These are phyloP conservation scores for Priceomyces haplophilus DNA, from an alignment of 805 yeast genomes.

Conservation along the genomic window DNA sequence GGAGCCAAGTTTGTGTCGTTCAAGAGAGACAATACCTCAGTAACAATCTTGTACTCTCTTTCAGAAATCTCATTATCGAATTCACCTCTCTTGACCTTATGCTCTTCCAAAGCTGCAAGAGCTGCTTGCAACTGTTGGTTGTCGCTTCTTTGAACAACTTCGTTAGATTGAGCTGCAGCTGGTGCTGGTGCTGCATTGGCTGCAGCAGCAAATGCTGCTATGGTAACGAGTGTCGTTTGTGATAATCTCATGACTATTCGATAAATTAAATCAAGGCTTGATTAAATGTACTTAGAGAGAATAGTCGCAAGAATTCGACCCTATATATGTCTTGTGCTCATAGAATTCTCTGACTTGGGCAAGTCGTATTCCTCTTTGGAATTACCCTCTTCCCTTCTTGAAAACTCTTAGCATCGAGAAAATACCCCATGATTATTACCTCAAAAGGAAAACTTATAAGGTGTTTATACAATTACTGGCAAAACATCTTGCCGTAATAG, in stretches of 20 bases:
- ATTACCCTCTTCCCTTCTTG: not conserved
- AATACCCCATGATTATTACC: not conserved
- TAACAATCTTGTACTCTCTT: conserved; percentile 40
- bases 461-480: not conserved
- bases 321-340: conserved; percentile 1
- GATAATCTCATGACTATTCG: conserved; percentile 27
- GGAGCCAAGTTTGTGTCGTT: conserved; percentile 38
- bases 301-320: not conserved
- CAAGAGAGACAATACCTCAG: conserved; percentile 36
- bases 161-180: conserved; percentile 6
- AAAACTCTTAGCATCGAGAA: not conserved
- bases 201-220: conserved; percentile 24
- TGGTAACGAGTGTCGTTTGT: conserved; percentile 26
- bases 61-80: conserved; percentile 24
- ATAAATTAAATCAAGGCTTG: conserved; percentile 1
- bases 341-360: not conserved
- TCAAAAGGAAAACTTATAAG: not conserved
- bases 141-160: conserved; percentile 5
- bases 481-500: not conserved
- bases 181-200: conserved; percentile 36
- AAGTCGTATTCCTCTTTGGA: not conserved
- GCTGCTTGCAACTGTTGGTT: conserved; percentile 20
- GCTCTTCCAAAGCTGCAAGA: conserved; percentile 17
- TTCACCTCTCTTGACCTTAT: conserved; percentile 29
- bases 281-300: not conserved